Conservation (phyloP, 805 yeast species). For the Saccharomycopsis sp. region DNA sequence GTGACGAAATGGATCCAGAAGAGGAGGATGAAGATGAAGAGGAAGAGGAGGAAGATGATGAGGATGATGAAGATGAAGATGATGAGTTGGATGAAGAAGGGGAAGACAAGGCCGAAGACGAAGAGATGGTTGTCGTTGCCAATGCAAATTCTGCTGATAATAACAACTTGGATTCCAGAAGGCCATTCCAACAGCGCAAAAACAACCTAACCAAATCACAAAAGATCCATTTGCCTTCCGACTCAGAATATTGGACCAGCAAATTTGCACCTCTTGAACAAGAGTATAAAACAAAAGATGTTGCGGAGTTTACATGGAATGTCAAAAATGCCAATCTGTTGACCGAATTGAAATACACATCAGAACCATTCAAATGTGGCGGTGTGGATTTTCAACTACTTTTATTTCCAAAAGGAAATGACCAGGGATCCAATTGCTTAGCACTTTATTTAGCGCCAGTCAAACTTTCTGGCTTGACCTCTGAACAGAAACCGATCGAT, state of each 20-base stretch:
- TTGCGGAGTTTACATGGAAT: constrained; percentile 33
- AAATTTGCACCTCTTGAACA: constrained; percentile 6
- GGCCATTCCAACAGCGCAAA: background rate
- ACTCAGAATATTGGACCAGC: constrained; percentile 4
- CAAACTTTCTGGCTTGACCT: too few species aligned
- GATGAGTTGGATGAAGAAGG: constrained; percentile 6
- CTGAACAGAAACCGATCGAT: too few species aligned
- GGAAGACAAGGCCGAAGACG: background rate
- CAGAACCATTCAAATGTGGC: constrained; percentile 48
- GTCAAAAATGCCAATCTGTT: constrained; percentile 27
- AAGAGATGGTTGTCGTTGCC: background rate
- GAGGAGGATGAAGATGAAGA: too few species aligned
- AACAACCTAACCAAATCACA: background rate
- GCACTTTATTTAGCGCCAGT: constrained; percentile 82
- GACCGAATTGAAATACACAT: constrained; percentile 25
- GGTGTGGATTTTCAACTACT: constrained; percentile 60
- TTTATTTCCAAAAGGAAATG: constrained; percentile 70
- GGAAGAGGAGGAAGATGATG: constrained; percentile 2
- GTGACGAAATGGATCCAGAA: too few species aligned
- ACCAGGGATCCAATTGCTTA: constrained; percentile 42
- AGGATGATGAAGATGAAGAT: background rate
- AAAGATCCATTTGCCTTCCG: constrained; percentile 4
- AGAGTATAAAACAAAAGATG: constrained; percentile 20
- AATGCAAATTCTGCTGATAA: too few species aligned
- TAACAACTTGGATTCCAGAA: background rate